Evolutionary conservation across 495 filamentous ascomycete genomes (phyloP).

Genomic region (Penicillium egyptiacum): DNA sequence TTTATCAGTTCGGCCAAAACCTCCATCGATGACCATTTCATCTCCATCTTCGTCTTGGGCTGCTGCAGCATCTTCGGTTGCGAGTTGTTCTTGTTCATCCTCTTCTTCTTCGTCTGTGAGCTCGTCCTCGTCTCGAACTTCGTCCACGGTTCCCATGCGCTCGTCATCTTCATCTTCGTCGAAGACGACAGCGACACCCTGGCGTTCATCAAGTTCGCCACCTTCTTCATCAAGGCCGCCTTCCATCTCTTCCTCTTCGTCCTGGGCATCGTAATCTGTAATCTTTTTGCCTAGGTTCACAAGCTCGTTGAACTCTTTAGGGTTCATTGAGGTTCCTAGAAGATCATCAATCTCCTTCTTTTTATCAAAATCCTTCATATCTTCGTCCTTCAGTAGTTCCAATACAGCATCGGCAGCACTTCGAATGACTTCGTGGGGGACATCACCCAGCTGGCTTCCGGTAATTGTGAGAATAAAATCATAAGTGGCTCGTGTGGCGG

Average conservation of each 20-base stretch:
- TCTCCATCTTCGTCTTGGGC: conserved; percentile 54
- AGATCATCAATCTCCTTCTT: conserved; percentile 97
- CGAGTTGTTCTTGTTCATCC: conserved; percentile 48
- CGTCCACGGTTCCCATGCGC: conserved; percentile 67
- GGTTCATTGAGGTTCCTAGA: conserved; percentile 73
- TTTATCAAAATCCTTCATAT: conserved; percentile 96
- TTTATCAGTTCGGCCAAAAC: conserved; percentile 40
- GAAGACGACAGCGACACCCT: conserved; percentile 97
- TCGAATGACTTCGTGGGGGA: conserved; percentile 84
- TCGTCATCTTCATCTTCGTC: conserved; percentile 92
- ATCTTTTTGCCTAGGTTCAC: conserved; percentile 98
- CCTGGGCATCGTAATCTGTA: conserved; percentile 96
- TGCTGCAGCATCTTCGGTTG: conserved; percentile 49
- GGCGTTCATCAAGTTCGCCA: conserved; percentile 83
- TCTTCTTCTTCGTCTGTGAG: conserved; percentile 68
- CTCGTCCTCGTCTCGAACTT: conserved; percentile 72
- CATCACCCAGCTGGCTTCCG: conserved; percentile 85
- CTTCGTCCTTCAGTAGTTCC: conserved; percentile 90
- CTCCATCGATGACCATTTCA: conserved; percentile 79
- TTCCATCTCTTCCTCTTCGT: conserved; percentile 90
- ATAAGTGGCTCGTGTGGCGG: conserved; percentile 91
- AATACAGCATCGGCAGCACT: conserved; percentile 95
- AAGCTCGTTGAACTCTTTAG: conserved; percentile 95
- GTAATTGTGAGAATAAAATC: conserved; percentile 92
- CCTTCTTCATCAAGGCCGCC: conserved; percentile 60